phyloP scores from a whole-genome alignment of 768 basidiomycete species.

The Coprinopsis marcescibilis region DNA sequence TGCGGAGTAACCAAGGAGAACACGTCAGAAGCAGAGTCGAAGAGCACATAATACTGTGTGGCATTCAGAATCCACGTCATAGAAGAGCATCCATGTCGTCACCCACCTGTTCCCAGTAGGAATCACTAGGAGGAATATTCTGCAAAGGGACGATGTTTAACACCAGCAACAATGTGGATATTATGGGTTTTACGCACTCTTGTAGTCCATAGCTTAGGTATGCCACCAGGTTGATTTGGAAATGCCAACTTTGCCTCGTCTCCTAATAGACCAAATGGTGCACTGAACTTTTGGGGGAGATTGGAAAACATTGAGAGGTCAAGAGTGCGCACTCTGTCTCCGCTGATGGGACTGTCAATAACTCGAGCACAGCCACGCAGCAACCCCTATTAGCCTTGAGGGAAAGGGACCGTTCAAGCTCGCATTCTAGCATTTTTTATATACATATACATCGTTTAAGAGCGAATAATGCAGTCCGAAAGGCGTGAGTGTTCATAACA shows the following conservation, averaged over 20 bases:
- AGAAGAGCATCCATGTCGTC: not conserved
- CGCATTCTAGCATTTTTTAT: no score
- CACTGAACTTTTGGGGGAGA: slow-evolving; percentile 65
- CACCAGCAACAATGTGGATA: not conserved
- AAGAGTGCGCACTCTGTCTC: no score
- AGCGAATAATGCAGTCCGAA: no score
- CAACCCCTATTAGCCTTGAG: no score
- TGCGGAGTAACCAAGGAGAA: slow-evolving; percentile 84
- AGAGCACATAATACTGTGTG: slow-evolving; percentile 70
- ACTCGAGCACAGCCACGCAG: no score
- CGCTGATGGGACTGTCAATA: no score
- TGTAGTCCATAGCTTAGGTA: slow-evolving; percentile 65
- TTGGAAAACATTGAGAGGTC: slow-evolving; percentile 59
- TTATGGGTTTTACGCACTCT: slow-evolving; percentile 47
- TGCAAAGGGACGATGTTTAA: slow-evolving; percentile 23
- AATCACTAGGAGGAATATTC: slow-evolving; percentile 71
- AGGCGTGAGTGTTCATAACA: no score
- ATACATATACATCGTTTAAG: no score
- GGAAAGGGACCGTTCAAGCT: no score
- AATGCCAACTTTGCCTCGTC: slow-evolving; percentile 91
- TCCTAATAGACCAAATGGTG: slow-evolving; percentile 71
- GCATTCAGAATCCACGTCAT: slow-evolving; percentile 1
- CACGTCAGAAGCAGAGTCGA: slow-evolving; percentile 87
- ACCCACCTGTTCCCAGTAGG: slow-evolving; percentile 87
- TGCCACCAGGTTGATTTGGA: slow-evolving; percentile 74